phyloP scores from a whole-genome alignment of 2,329 filamentous ascomycete species.

The Pseudocercospora fijiensis region DNA sequence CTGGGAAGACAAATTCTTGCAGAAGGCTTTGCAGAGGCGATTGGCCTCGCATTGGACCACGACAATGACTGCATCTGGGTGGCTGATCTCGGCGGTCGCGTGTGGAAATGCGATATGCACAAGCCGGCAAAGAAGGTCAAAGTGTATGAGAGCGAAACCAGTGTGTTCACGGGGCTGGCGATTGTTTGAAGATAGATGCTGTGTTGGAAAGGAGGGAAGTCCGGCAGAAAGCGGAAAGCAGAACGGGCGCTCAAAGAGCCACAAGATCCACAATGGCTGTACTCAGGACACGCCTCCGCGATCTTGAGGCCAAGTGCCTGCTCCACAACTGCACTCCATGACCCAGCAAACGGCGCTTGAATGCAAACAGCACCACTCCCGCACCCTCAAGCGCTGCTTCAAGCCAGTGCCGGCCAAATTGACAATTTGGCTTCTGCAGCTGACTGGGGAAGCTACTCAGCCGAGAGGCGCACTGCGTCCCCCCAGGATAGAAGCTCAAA shows the following conservation, averaged over 20 bases:
- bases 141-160: constrained; percentile 18
- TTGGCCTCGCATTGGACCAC: constrained; percentile 24
- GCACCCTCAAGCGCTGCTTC: background rate
- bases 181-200: background rate
- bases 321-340: background rate
- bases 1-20: constrained; percentile 26
- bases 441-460: background rate
- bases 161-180: constrained; percentile 21
- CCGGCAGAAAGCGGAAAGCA: background rate
- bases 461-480: background rate
- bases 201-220: background rate
- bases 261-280: background rate
- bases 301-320: background rate
- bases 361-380: background rate
- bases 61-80: constrained; percentile 20
- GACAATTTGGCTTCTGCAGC: background rate
- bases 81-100: constrained; percentile 21
- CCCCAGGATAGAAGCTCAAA: too few species aligned
- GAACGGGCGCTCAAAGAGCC: background rate
- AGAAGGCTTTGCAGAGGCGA: constrained; percentile 28
- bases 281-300: too few species aligned
- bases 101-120: constrained; percentile 17
- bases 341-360: too few species aligned
- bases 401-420: background rate
- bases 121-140: constrained; percentile 20